Evolutionary conservation across 495 filamentous ascomycete species (phyloP), one percentile per base, ranked within the genome.

Genomic region (Amniculicola lignicola): DNA sequence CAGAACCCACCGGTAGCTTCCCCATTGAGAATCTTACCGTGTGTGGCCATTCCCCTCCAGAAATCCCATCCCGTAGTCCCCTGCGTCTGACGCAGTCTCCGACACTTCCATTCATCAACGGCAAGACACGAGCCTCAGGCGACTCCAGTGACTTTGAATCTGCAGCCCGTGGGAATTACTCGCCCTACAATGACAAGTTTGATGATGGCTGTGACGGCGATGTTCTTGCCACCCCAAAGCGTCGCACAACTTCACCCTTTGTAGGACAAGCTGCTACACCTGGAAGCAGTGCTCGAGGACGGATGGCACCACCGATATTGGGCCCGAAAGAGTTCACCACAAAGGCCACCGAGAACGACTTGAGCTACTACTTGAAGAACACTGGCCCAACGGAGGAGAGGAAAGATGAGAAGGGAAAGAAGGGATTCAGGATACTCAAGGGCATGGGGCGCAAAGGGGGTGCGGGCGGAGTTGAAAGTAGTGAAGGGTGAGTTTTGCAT

Each of bases 131-230:
- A 33, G 29, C 33, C n/a, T 31, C 29, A 9, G 29, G 39, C 5
- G 4, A 12, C 2, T 27, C 40, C 28, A 35, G 24, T 37, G 59
- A 62, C 18, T 57, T 62, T 15, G 29, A 21, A 4, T 46, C 46
- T 9, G 59, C 52, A 1, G 46, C 48, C 9, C 11, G 27, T 18
- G 59, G 59, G 15, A 19, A 47, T 24, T 62, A 62, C 40, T 62
- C 52, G 11, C 57, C 57, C 3, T 61, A 55, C 38, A 38, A 44
- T 11, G 47, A 28, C 2, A 48, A 36, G 4, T 21, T 18, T 15
- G 14, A 19, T 24, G 15, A 14, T 4, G 9, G 3, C 14, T 11
- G 15, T 22, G 38, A 47, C 18, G n/a, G n/a, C n/a, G n/a, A 2
- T 25, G 4, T 12, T 16, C 16, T 10, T 35, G 3, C 3, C 21